Conservation (phyloP, 2,329 filamentous ascomycete species). For the Pseudocercospora macadamiae region DNA sequence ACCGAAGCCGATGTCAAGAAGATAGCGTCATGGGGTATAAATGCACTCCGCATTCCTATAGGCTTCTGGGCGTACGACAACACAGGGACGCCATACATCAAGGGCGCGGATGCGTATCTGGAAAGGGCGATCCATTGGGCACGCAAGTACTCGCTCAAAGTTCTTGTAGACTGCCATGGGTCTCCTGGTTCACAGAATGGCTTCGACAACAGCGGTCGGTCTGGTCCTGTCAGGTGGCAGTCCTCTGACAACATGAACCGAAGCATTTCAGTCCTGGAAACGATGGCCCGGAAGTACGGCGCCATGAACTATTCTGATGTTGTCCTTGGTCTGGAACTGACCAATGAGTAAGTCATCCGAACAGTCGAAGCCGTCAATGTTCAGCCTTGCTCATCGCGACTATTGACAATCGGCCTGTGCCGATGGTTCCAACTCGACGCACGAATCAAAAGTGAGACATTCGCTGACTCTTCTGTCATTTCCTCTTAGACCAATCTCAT, state of each 20-base stretch:
- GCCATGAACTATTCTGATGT: slow-evolving; percentile 43
- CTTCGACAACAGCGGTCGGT: slow-evolving; percentile 43
- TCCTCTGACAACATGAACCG: slow-evolving; percentile 36
- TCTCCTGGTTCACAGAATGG: slow-evolving; percentile 56
- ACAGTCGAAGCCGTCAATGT: no score
- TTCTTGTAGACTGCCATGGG: slow-evolving; percentile 57
- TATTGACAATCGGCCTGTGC: no score
- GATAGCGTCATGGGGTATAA: slow-evolving; percentile 43
- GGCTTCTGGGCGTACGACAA: slow-evolving; percentile 57
- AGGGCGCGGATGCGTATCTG: slow-evolving; percentile 51
- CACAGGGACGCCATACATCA: slow-evolving; percentile 47
- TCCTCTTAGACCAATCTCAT: slow-evolving; percentile 45
- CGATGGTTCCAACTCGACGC: no score
- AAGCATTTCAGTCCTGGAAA: slow-evolving; percentile 43
- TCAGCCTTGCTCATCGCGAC: no score
- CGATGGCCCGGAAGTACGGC: slow-evolving; percentile 47
- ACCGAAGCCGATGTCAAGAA: slow-evolving; percentile 46
- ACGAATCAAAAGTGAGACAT: no score
- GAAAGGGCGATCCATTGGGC: slow-evolving; percentile 56
- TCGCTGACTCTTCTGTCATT: no score
- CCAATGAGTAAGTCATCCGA: no score
- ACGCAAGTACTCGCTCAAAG: slow-evolving; percentile 46
- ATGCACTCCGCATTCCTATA: slow-evolving; percentile 53
- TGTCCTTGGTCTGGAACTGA: slow-evolving; percentile 48
- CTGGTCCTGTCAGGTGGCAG: slow-evolving; percentile 36